These are phyloP conservation scores for Narthecium ossifragum DNA, from an alignment of 106 monocot species.

Conservation along the genomic window DNA sequence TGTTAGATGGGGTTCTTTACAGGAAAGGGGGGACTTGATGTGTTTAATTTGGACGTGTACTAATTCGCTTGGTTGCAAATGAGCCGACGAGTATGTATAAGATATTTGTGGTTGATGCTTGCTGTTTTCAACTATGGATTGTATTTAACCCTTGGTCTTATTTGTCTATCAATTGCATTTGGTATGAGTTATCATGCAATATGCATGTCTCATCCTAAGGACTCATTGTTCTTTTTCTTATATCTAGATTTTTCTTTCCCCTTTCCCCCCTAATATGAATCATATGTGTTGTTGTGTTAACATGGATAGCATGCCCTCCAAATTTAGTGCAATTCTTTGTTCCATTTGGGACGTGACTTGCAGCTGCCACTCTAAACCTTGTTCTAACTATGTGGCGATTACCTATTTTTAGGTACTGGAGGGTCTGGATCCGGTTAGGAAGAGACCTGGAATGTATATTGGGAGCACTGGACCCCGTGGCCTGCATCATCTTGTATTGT, in stretches of 20 bases:
- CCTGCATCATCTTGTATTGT: slow-evolving; percentile 91
- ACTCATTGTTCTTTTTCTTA: background rate
- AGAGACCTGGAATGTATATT: slow-evolving; percentile 99
- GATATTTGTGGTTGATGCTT: no score
- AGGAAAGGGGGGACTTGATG: no score
- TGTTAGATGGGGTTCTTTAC: no score
- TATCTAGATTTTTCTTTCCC: background rate
- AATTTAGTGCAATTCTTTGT: background rate
- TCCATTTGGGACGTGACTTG: no score
- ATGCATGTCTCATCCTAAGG: background rate
- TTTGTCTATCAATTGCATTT: no score
- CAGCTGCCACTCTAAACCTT: background rate
- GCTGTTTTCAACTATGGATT: no score
- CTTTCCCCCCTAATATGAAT: background rate
- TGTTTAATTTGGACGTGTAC: no score
- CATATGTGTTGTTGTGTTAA: background rate
- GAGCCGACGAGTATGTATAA: no score
- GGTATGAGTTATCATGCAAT: no score
- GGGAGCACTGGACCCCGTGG: slow-evolving; percentile 96
- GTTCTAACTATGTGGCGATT: background rate
- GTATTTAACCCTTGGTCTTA: no score
- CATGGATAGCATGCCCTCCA: background rate
- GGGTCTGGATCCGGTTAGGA: slow-evolving; percentile 95
- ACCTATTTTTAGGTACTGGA: slow-evolving; percentile 64
- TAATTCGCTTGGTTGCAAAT: no score